Conservation (phyloP, 129 eudicot species). For the Tanacetum coccineum region DNA sequence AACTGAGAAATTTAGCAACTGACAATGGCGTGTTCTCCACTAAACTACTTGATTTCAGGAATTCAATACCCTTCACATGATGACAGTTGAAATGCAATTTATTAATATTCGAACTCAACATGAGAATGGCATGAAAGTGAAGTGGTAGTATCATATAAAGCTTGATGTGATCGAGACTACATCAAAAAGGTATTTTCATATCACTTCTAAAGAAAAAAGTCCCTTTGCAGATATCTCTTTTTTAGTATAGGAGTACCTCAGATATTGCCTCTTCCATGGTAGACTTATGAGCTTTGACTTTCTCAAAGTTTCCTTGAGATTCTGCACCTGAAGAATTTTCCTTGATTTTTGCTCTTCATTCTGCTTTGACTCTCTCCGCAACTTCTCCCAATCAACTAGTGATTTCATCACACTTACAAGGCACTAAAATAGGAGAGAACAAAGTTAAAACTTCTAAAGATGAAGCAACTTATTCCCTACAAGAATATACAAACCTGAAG, state of each 20-base stretch:
- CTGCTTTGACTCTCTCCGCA: too few species aligned
- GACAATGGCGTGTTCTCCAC: slow-evolving; percentile 85
- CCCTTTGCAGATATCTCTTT: background rate
- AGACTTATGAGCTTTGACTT: too few species aligned
- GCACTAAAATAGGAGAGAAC: too few species aligned
- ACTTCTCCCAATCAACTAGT: too few species aligned
- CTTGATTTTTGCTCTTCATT: slow-evolving; percentile 39
- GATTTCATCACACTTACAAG: too few species aligned
- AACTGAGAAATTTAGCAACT: slow-evolving; percentile 83
- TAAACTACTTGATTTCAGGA: slow-evolving; percentile 65
- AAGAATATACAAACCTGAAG: slow-evolving; percentile 58
- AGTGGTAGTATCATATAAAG: too few species aligned
- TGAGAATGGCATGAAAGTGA: too few species aligned
- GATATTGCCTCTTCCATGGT: too few species aligned
- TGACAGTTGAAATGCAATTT: slow-evolving; percentile 76
- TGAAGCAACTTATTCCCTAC: background rate
- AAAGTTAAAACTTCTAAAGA: too few species aligned
- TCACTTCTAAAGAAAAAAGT: background rate
- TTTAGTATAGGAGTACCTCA: slow-evolving; percentile 41
- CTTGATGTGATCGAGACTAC: too few species aligned
- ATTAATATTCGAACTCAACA: background rate
- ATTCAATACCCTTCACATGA: slow-evolving; percentile 69
- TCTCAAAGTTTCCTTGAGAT: slow-evolving; percentile 57
- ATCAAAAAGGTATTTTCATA: too few species aligned
- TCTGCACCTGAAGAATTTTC: slow-evolving; percentile 45